phyloP scores from a whole-genome alignment of 768 basidiomycete genomes.

The Auriscalpium microsporum region DNA sequence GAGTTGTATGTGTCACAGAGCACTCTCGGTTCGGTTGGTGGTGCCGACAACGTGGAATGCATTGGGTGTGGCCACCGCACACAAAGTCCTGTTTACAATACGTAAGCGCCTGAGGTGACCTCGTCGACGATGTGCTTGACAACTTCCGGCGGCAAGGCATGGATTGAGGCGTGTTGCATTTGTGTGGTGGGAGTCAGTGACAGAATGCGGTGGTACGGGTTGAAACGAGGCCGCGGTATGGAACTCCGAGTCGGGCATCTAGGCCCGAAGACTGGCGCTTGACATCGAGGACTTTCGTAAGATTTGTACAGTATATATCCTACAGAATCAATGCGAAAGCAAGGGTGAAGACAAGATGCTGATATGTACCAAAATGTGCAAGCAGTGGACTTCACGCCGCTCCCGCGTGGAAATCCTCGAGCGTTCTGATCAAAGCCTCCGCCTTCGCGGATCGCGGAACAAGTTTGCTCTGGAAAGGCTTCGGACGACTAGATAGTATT shows the following conservation, averaged over 20 bases:
- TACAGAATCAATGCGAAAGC: no score
- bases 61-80: background rate
- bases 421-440: constrained; percentile 8
- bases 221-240: no score
- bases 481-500: constrained; percentile 11
- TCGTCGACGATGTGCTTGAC: background rate
- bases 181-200: no score
- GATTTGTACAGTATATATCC: no score
- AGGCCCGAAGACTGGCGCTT: no score
- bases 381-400: no score
- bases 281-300: no score
- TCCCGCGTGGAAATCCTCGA: constrained; percentile 2
- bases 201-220: no score
- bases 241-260: no score
- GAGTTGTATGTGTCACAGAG: background rate
- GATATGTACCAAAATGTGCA: no score
- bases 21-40: background rate
- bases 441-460: constrained; percentile 15
- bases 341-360: no score
- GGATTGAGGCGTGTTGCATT: no score
- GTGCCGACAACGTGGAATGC: background rate
- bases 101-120: background rate
- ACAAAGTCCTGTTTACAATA: background rate
- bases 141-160: background rate
- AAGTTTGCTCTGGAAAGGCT: constrained; percentile 16